phyloP scores from a whole-genome alignment of 441 rosid genomes.

The Omphalea diandra region DNA sequence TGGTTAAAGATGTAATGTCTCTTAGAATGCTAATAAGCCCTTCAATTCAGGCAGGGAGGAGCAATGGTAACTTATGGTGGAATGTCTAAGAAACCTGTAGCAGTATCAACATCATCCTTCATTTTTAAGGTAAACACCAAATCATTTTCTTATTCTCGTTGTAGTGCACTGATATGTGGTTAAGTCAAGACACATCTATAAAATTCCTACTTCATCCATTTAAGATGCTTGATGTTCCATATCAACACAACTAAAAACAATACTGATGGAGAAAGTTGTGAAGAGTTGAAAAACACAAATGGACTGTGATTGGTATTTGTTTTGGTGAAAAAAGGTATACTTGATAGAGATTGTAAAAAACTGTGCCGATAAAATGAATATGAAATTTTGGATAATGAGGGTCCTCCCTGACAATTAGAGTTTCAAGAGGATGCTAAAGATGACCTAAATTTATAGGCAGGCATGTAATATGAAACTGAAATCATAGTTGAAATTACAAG shows the following conservation, averaged over 20 bases:
- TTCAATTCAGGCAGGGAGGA: constrained; percentile 60
- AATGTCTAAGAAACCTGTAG: constrained; percentile 82
- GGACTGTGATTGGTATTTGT: too few relatives aligned
- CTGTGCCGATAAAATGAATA: neutral
- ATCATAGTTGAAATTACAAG: neutral
- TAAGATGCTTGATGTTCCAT: constrained; percentile 8
- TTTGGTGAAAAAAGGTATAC: neutral
- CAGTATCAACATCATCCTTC: constrained; percentile 74
- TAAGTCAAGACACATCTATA: neutral
- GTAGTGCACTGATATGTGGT: neutral
- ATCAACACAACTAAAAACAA: neutral
- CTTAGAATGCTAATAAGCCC: constrained; percentile 14
- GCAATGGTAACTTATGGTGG: constrained; percentile 95
- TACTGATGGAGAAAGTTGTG: neutral
- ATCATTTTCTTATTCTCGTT: neutral
- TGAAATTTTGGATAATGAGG: neutral
- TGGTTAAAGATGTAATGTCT: constrained; percentile 4
- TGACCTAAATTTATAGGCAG: neutral
- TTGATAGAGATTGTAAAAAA: neutral
- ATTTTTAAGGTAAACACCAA: constrained; percentile 64
- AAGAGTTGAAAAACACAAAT: neutral
- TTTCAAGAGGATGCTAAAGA: neutral
- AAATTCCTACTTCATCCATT: neutral
- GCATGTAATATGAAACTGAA: neutral
- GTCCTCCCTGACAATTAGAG: neutral